These are phyloP conservation scores for Corchorus capsularis DNA, from an alignment of 345 rosid genomes.

Conservation along the genomic window DNA sequence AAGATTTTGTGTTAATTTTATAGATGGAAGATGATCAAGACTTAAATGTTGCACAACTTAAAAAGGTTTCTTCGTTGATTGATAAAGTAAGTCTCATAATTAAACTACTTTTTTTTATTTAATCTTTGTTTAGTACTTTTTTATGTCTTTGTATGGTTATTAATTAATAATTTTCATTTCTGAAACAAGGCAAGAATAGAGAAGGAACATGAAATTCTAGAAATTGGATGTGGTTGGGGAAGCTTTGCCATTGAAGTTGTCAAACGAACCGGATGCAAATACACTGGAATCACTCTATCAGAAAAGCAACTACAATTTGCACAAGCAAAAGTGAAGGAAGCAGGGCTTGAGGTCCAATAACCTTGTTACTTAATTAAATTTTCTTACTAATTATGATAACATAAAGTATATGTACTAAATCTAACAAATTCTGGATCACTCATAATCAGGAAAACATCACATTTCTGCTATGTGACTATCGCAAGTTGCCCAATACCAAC, in stretches of 20 bases:
- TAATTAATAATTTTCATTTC: background rate
- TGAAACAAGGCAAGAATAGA: conserved; percentile 54
- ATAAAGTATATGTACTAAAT: too few relatives aligned
- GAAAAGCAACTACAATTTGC: conserved; percentile 74
- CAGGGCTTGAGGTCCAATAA: conserved; percentile 72
- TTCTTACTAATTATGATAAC: too few relatives aligned
- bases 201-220: conserved; percentile 67
- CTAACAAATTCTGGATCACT: background rate
- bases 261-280: conserved; percentile 79
- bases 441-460: conserved; percentile 60
- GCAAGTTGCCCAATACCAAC: conserved; percentile 51
- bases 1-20: too few relatives aligned
- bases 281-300: conserved; percentile 84
- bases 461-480: conserved; percentile 73
- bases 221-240: conserved; percentile 97
- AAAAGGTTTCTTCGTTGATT: too few relatives aligned
- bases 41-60: too few relatives aligned
- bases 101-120: too few relatives aligned
- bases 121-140: too few relatives aligned
- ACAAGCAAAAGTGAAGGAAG: conserved; percentile 72
- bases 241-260: conserved; percentile 81
- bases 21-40: too few relatives aligned
- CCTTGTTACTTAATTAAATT: too few relatives aligned
- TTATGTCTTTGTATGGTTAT: too few relatives aligned
- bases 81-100: too few relatives aligned